phyloP scores from a whole-genome alignment of 352 stramenopile genomes.

The Globisporangium parvum region DNA sequence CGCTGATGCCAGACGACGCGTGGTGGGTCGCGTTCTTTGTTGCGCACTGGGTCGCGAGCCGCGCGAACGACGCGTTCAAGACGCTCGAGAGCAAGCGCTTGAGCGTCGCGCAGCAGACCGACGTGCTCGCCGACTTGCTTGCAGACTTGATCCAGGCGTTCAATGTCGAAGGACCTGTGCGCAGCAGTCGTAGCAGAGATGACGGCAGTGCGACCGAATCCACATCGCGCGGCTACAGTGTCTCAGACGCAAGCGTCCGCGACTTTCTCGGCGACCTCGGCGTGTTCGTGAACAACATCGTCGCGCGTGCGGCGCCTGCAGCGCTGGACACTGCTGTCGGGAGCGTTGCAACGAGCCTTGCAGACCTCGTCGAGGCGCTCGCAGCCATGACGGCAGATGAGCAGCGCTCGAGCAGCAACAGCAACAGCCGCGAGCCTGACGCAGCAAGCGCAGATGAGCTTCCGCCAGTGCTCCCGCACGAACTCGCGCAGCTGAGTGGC shows the following conservation, averaged over 20 bases:
- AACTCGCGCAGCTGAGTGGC: conserved; percentile 35
- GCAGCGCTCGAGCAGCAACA: conserved; percentile 2
- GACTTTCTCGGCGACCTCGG: conserved; percentile 42
- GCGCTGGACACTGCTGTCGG: conserved; percentile 25
- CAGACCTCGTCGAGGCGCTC: conserved; percentile 23
- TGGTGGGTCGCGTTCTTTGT: conserved; percentile 62
- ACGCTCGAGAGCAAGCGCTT: conserved; percentile 25
- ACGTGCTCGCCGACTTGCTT: conserved; percentile 21
- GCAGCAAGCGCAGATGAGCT: conserved; percentile 2
- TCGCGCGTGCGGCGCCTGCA: conserved; percentile 13
- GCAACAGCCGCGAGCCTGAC: neutral
- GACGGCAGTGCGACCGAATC: conserved; percentile 7
- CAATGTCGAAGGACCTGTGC: conserved; percentile 21
- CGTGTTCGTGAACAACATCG: conserved; percentile 28
- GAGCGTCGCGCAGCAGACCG: conserved; percentile 11
- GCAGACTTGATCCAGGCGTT: conserved; percentile 28
- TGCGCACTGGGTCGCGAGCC: conserved; percentile 41
- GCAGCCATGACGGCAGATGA: conserved; percentile 12
- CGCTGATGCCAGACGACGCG: conserved; percentile 22
- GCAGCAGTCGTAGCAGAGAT: neutral
- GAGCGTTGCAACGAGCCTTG: conserved; percentile 19
- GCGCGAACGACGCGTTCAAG: conserved; percentile 27
- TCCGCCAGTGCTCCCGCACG: conserved; percentile 40
- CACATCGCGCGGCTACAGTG: conserved; percentile 20
- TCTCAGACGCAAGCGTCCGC: conserved; percentile 26